A percentile compares a stretch with the other conserved stretches of the same genome.
Evolutionary conservation across 495 filamentous ascomycete species (phyloP).

Genomic region (Podospora australis): DNA sequence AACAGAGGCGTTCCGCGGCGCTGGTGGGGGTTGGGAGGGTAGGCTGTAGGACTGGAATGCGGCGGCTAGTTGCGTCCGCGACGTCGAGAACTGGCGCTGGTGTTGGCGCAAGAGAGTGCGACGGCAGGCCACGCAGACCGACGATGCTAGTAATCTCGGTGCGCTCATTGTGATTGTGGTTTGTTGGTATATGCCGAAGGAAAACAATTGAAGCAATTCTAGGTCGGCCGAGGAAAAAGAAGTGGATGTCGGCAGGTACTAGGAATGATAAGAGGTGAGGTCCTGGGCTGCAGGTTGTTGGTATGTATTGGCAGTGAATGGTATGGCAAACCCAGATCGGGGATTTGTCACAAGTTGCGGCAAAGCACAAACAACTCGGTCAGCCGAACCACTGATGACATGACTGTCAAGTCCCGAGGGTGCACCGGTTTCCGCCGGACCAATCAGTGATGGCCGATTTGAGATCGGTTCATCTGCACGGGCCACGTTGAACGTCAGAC

Average conservation of each 20-base stretch:
- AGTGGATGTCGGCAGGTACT: background rate
- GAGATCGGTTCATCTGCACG: conserved; percentile 11
- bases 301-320: too few relatives aligned
- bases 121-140: conserved; percentile 25
- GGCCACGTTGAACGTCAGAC: background rate
- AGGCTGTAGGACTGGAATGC: conserved; percentile 73
- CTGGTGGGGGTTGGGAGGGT: conserved; percentile 49
- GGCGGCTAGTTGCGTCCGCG: conserved; percentile 44
- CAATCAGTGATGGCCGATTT: conserved; percentile 35
- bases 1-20: conserved; percentile 59
- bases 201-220: too few relatives aligned
- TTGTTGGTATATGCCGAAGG: too few relatives aligned
- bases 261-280: background rate
- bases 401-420: conserved; percentile 28
- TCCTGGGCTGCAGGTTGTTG: conserved; percentile 7
- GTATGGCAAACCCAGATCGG: conserved; percentile 1
- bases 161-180: conserved; percentile 22
- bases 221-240: too few relatives aligned
- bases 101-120: conserved; percentile 42
- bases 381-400: conserved; percentile 32
- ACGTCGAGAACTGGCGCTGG: conserved; percentile 55
- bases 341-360: background rate
- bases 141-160: conserved; percentile 19
- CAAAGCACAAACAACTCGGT: conserved; percentile 6
- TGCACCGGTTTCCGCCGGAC: conserved; percentile 30